Conservation (phyloP, 2,329 filamentous ascomycete species). For the Plenodomus tracheiphilus region DNA sequence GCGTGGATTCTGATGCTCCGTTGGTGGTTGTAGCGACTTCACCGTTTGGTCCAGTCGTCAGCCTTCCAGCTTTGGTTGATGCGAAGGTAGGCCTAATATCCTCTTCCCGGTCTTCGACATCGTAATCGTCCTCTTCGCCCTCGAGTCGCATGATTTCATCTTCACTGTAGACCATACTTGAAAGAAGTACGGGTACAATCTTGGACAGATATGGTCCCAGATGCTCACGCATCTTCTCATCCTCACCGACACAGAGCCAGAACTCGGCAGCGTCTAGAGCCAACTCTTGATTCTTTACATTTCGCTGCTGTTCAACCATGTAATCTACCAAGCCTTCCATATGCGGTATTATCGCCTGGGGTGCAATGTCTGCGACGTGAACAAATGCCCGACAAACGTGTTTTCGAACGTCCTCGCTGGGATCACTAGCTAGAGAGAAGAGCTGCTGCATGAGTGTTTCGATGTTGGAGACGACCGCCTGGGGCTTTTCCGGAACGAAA, state of each 20-base stretch:
- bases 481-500: constrained; percentile 83
- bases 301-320: constrained; percentile 85
- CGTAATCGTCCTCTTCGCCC: constrained; percentile 78
- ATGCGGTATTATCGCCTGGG: constrained; percentile 88
- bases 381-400: constrained; percentile 95
- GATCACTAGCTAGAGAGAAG: constrained; percentile 78
- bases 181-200: constrained; percentile 86
- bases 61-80: constrained; percentile 65
- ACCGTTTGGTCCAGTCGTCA: constrained; percentile 55
- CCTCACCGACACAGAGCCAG: constrained; percentile 92
- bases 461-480: constrained; percentile 78
- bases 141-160: constrained; percentile 88
- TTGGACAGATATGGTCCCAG: constrained; percentile 78
- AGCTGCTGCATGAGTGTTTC: constrained; percentile 81
- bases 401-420: constrained; percentile 78
- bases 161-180: constrained; percentile 95
- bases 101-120: constrained; percentile 84
- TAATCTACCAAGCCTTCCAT: constrained; percentile 89
- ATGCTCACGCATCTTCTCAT: constrained; percentile 74
- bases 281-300: constrained; percentile 79
- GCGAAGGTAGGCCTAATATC: constrained; percentile 94
- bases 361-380: constrained; percentile 84
- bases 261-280: constrained; percentile 96
- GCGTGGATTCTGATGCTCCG: constrained; percentile 47
- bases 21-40: constrained; percentile 49